A percentile compares a stretch with the other conserved stretches of the same genome.
Evolutionary conservation across 1,139 yeast genomes (phyloP).

Genomic region (Candida sanyaensis): DNA sequence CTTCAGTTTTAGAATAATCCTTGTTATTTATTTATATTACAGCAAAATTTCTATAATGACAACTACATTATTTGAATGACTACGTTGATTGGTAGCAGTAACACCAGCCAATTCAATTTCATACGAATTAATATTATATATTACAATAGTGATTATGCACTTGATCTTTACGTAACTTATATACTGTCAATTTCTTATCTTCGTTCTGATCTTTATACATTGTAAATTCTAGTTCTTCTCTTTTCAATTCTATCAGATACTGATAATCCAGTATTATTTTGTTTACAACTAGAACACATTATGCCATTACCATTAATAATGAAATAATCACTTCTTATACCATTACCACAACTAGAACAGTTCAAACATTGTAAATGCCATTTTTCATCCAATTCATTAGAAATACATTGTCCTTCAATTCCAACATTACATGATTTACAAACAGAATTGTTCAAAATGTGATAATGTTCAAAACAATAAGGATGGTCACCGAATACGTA

Average conservation of each 20-base stretch:
- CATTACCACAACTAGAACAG: conserved; percentile 52
- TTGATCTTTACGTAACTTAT: too few species aligned
- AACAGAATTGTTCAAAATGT: conserved; percentile 68
- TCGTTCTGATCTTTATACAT: background rate
- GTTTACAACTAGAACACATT: conserved; percentile 38
- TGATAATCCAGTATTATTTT: conserved; percentile 35
- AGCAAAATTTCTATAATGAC: too few species aligned
- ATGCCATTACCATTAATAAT: conserved; percentile 47
- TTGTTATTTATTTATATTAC: too few species aligned
- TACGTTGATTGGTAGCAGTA: too few species aligned
- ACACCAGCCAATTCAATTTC: too few species aligned
- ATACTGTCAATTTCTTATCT: too few species aligned
- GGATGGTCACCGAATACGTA: conserved; percentile 81
- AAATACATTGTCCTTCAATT: conserved; percentile 90
- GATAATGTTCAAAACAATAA: conserved; percentile 82
- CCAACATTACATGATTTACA: conserved; percentile 74
- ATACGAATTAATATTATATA: too few species aligned
- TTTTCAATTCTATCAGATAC: conserved; percentile 42
- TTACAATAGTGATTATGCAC: too few species aligned
- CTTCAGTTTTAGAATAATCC: too few species aligned
- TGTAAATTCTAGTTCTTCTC: conserved; percentile 38
- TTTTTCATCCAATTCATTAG: conserved; percentile 65
- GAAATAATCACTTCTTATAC: conserved; percentile 57
- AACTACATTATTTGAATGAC: too few species aligned
- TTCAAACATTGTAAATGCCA: conserved; percentile 67